phyloP scores from a whole-genome alignment of 495 filamentous ascomycete genomes.

The Aspergillus nanangensis region DNA sequence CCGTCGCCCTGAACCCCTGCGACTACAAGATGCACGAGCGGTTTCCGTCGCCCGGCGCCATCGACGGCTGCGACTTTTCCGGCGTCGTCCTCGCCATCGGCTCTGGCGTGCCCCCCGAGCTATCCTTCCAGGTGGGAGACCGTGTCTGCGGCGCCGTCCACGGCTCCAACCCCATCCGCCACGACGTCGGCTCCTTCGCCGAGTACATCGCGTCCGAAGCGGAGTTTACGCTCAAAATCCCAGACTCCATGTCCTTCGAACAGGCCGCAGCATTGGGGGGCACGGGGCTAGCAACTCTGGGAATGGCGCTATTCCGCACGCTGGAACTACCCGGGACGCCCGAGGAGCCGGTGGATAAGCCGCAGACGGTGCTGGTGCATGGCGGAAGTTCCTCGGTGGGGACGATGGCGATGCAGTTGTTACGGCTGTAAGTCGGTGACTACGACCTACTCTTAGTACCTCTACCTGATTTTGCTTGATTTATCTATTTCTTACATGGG shows the following conservation, averaged over 20 bases:
- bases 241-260: constrained; percentile 20
- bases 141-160: constrained; percentile 18
- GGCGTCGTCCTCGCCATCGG: constrained; percentile 33
- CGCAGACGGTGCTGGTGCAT: constrained; percentile 17
- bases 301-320: constrained; percentile 15
- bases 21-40: constrained; percentile 36
- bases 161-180: constrained; percentile 14
- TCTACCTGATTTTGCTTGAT: neutral
- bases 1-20: constrained; percentile 38
- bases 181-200: constrained; percentile 23
- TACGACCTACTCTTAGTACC: no score
- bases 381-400: constrained; percentile 23
- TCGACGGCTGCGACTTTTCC: constrained; percentile 37
- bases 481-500: neutral
- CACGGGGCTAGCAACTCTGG: constrained; percentile 17
- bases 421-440: constrained; percentile 15
- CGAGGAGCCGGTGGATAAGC: neutral
- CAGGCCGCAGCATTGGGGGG: constrained; percentile 20
- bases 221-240: constrained; percentile 17
- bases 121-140: constrained; percentile 14
- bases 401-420: constrained; percentile 20
- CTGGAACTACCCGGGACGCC: constrained; percentile 7
- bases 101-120: constrained; percentile 7
- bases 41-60: constrained; percentile 18
- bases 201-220: constrained; percentile 19